These are phyloP conservation scores for Fusarium multiceps DNA, from an alignment of 2,329 filamentous ascomycete genomes.

Conservation along the genomic window DNA sequence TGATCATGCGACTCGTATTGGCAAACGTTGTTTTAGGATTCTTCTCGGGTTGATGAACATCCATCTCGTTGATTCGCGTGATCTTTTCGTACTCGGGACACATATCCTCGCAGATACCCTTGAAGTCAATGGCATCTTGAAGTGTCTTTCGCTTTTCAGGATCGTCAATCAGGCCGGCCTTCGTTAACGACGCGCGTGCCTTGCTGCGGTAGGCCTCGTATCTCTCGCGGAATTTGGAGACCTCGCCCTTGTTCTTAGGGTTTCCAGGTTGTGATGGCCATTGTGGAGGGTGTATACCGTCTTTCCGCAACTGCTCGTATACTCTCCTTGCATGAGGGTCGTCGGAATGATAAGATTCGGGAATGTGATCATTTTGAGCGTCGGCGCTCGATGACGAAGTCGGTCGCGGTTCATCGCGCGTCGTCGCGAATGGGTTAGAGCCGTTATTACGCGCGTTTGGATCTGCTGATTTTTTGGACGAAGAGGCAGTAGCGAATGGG, in stretches of 20 bases:
- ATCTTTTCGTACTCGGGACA: constrained; percentile 75
- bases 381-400: constrained; percentile 43
- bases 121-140: constrained; percentile 73
- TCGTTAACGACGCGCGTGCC: constrained; percentile 68
- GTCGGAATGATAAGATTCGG: constrained; percentile 42
- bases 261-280: constrained; percentile 68
- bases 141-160: constrained; percentile 71
- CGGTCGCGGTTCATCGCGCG: constrained; percentile 42
- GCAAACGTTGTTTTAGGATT: constrained; percentile 58
- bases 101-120: constrained; percentile 76
- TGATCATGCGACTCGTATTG: constrained; percentile 68
- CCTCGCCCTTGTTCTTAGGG: constrained; percentile 60
- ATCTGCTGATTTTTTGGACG: constrained; percentile 23
- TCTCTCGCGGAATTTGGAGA: constrained; percentile 66
- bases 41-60: constrained; percentile 68
- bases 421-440: constrained; percentile 31
- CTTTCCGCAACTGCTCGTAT: constrained; percentile 63
- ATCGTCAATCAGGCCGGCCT: constrained; percentile 71
- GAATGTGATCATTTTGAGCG: constrained; percentile 32
- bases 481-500: constrained; percentile 16
- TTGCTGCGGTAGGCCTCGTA: constrained; percentile 68
- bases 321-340: constrained; percentile 63
- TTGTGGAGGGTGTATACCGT: constrained; percentile 63
- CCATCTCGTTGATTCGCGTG: constrained; percentile 69
- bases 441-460: constrained; percentile 38